phyloP scores from a whole-genome alignment of 2,329 filamentous ascomycete genomes.

The Paraphoma sp. region DNA sequence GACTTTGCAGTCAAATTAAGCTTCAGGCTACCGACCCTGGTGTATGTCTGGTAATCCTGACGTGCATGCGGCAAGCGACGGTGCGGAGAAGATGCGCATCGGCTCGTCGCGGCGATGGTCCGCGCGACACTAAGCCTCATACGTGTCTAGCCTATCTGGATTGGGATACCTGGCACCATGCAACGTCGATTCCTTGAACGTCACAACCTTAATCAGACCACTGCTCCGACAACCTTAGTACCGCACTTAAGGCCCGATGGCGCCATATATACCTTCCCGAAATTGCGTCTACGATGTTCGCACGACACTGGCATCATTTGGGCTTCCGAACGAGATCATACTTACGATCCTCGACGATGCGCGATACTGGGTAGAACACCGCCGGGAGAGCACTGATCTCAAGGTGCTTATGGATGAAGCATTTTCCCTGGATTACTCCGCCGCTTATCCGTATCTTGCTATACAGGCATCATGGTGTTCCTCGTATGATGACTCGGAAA shows the following conservation, averaged over 20 bases:
- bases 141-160: conserved; percentile 8
- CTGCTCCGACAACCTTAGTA: not conserved
- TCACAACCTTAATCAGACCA: conserved; percentile 14
- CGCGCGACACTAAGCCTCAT: conserved; percentile 23
- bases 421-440: conserved; percentile 10
- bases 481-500: not conserved
- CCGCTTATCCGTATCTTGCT: conserved; percentile 9
- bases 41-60: conserved; percentile 1
- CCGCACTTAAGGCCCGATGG: not conserved
- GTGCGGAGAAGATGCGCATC: conserved; percentile 4
- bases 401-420: conserved; percentile 6
- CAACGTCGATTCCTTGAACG: conserved; percentile 10
- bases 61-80: not conserved
- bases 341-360: conserved; percentile 21
- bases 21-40: not conserved
- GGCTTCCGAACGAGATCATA: conserved; percentile 20
- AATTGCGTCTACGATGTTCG: conserved; percentile 2
- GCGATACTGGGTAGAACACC: conserved; percentile 18
- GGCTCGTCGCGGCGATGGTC: conserved; percentile 17
- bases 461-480: not conserved
- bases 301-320: conserved; percentile 10
- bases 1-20: conserved; percentile 1
- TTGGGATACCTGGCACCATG: conserved; percentile 10
- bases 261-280: not conserved
- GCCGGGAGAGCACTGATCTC: not conserved